A percentile compares a stretch with the other conserved stretches of the same genome.
Conservation (phyloP, 768 basidiomycete genomes). For the Pleurotus sapidus region DNA sequence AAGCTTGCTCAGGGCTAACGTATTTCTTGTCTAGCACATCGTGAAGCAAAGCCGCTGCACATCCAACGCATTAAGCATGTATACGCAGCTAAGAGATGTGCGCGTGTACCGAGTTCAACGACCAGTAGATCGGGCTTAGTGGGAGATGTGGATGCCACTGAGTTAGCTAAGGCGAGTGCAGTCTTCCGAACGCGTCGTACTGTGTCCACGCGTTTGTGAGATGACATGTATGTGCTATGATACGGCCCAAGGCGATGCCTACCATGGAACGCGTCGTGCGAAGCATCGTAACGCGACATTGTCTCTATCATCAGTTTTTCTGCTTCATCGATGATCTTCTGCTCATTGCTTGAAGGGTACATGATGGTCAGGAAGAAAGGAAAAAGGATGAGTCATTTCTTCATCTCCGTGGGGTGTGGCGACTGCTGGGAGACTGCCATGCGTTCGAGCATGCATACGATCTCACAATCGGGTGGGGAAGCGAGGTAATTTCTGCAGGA, state of each 20-base stretch:
- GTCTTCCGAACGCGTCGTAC: conserved; percentile 82
- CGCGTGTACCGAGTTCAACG: conserved; percentile 61
- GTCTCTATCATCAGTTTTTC: conserved; percentile 69
- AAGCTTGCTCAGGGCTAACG: conserved; percentile 48
- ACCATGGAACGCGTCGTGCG: conserved; percentile 82
- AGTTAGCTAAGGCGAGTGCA: conserved; percentile 64
- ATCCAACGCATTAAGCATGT: not conserved
- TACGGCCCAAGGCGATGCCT: conserved; percentile 19
- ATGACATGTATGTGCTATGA: conserved; percentile 7
- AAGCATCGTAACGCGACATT: conserved; percentile 78
- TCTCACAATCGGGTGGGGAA: no score
- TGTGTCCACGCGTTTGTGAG: conserved; percentile 22
- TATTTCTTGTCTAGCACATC: conserved; percentile 90
- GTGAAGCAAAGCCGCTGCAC: conserved; percentile 78
- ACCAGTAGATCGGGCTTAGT: conserved; percentile 64
- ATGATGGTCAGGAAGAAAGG: conserved; percentile 9
- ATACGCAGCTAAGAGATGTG: not conserved
- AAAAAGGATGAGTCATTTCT: no score
- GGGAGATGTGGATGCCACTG: conserved; percentile 23
- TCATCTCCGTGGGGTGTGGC: no score
- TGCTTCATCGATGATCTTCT: conserved; percentile 49
- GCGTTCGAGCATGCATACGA: no score
- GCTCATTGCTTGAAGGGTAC: conserved; percentile 56
- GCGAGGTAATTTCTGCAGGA: no score
- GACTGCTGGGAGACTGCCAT: no score